Evolutionary conservation across 805 yeast species (phyloP).

Genomic region (Saccharomycopsis babjevae): DNA sequence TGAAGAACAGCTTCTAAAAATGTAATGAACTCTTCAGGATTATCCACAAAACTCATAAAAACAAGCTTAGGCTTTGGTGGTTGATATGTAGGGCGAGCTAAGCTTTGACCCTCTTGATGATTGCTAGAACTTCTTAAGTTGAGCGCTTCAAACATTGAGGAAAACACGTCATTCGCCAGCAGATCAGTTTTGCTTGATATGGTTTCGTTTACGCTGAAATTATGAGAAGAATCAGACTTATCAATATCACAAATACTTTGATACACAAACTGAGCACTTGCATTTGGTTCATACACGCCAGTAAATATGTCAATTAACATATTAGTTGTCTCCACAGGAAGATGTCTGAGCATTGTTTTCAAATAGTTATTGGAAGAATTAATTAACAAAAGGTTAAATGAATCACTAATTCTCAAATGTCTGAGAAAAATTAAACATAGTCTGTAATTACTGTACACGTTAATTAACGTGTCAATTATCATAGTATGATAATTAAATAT

Average conservation of each 20-base stretch:
- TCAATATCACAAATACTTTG: not conserved
- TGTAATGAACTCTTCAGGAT: slow-evolving; percentile 80
- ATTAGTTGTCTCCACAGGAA: slow-evolving; percentile 76
- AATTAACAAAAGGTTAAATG: slow-evolving; percentile 11
- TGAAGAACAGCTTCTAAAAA: slow-evolving; percentile 87
- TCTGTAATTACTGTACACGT: slow-evolving; percentile 9
- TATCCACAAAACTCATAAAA: slow-evolving; percentile 77
- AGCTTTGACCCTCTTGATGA: slow-evolving; percentile 2
- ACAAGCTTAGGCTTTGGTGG: slow-evolving; percentile 88
- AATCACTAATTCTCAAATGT: slow-evolving; percentile 15
- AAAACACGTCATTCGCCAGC: not conserved
- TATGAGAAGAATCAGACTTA: not conserved
- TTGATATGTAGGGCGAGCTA: slow-evolving; percentile 56
- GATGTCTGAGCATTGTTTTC: slow-evolving; percentile 47
- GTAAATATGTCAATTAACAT: slow-evolving; percentile 81
- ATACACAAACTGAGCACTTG: slow-evolving; percentile 7
- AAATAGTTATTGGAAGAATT: slow-evolving; percentile 36
- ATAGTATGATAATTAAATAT: slow-evolving; percentile 17
- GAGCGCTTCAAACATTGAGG: not conserved
- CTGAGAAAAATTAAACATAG: slow-evolving; percentile 13
- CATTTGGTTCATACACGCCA: slow-evolving; percentile 54
- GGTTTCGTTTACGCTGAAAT: not conserved
- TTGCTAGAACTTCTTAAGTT: slow-evolving; percentile 9
- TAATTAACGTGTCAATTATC: slow-evolving; percentile 16
- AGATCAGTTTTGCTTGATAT: not conserved